Conservation (phyloP, 371 early-diverging fungal genomes). For the Mucor piriformis region DNA sequence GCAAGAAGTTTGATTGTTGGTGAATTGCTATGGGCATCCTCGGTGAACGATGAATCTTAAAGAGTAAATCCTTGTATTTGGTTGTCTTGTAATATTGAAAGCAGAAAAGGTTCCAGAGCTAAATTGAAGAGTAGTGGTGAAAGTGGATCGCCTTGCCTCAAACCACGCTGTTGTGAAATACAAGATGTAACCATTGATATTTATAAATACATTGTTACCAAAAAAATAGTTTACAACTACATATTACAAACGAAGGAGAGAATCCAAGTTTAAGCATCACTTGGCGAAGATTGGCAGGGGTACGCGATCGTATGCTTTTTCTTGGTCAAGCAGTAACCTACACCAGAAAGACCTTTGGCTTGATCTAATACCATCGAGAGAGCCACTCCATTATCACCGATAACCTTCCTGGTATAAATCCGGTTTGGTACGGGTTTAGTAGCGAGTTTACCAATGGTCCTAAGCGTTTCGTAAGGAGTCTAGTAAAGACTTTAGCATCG, state of each 20-base stretch:
- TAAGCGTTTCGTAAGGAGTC: constrained; percentile 17
- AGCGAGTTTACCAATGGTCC: background rate
- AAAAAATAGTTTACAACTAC: constrained; percentile 9
- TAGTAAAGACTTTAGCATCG: constrained; percentile 31
- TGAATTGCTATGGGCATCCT: background rate
- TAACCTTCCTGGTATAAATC: constrained; percentile 7
- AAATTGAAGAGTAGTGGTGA: constrained; percentile 28
- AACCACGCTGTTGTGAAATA: constrained; percentile 19
- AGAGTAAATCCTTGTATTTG: background rate
- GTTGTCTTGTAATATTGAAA: background rate
- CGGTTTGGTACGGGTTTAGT: constrained; percentile 4
- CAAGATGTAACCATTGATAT: constrained; percentile 15
- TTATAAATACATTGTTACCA: constrained; percentile 3
- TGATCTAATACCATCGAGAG: constrained; percentile 10
- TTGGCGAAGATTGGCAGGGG: constrained; percentile 14
- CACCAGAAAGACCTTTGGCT: background rate
- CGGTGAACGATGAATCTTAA: background rate
- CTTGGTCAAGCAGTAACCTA: constrained; percentile 22
- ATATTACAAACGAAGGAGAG: background rate
- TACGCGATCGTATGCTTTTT: constrained; percentile 25
- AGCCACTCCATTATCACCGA: constrained; percentile 9
- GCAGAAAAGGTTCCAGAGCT: constrained; percentile 18
- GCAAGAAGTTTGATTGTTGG: background rate
- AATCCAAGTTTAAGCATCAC: constrained; percentile 14
- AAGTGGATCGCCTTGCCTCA: constrained; percentile 29